Evolutionary conservation across 2,329 filamentous ascomycete species (phyloP).

Genomic region (Thelonectria olida): DNA sequence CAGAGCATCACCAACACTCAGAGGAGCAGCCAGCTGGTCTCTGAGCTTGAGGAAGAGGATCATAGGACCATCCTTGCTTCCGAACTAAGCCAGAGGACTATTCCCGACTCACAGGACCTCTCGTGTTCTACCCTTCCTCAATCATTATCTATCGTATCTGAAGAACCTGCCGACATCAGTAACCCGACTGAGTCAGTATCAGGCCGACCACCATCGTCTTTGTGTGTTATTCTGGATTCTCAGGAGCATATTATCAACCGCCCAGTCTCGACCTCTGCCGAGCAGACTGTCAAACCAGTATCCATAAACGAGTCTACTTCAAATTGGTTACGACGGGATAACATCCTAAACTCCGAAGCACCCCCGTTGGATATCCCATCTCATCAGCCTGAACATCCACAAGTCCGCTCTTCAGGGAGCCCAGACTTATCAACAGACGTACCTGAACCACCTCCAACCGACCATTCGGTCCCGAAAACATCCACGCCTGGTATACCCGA

Average conservation of each 20-base stretch:
- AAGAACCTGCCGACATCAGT: constrained; percentile 8
- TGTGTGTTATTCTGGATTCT: constrained; percentile 33
- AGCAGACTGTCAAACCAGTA: background rate
- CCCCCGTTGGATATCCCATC: constrained; percentile 38
- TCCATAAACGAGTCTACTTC: constrained; percentile 8
- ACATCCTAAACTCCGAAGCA: constrained; percentile 23
- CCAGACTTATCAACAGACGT: constrained; percentile 5
- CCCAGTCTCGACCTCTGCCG: constrained; percentile 1
- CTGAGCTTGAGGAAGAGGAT: constrained; percentile 49
- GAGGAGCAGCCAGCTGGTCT: constrained; percentile 40
- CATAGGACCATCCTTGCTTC: constrained; percentile 42
- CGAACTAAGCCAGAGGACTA: constrained; percentile 47
- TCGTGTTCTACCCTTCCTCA: constrained; percentile 38
- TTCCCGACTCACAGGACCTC: constrained; percentile 56
- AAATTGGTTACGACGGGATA: constrained; percentile 15
- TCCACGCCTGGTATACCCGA: background rate
- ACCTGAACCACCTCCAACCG: constrained; percentile 1
- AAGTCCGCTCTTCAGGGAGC: background rate
- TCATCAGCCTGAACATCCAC: constrained; percentile 36
- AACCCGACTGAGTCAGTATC: constrained; percentile 5
- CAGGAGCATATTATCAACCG: constrained; percentile 28
- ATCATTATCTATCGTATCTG: constrained; percentile 4
- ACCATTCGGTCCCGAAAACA: background rate
- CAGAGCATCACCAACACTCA: constrained; percentile 45
- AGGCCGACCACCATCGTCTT: constrained; percentile 13